Percentiles rank a stretch among this genome's conserved stretches.
Conservation (phyloP, 2,329 filamentous ascomycete genomes). For the Calonectria hawksworthii region DNA sequence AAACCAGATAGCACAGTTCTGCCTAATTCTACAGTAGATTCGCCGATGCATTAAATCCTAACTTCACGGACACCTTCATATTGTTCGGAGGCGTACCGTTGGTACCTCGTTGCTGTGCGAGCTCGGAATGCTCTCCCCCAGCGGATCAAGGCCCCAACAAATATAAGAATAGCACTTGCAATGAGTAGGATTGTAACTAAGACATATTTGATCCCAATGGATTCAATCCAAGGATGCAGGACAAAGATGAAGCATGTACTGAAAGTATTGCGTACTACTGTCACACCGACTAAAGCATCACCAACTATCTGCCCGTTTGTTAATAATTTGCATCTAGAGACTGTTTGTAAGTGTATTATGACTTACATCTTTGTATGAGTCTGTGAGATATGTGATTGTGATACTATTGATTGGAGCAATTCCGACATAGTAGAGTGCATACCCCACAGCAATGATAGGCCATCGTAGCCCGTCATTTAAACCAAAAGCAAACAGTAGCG, state of each 20-base stretch:
- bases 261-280: constrained; percentile 40
- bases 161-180: not conserved
- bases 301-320: constrained; percentile 39
- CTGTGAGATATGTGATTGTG: constrained; percentile 50
- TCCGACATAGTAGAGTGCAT: constrained; percentile 53
- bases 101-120: too few relatives aligned
- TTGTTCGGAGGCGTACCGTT: too few relatives aligned
- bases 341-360: not conserved
- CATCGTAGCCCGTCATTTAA: constrained; percentile 53
- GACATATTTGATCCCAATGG: constrained; percentile 36
- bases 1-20: too few relatives aligned
- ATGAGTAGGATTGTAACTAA: not conserved
- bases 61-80: too few relatives aligned
- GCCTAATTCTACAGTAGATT: too few relatives aligned
- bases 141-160: not conserved
- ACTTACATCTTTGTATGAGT: constrained; percentile 53
- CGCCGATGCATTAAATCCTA: too few relatives aligned
- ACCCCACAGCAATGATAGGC: constrained; percentile 53
- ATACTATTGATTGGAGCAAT: constrained; percentile 52
- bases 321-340: not conserved
- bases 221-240: constrained; percentile 39
- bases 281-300: constrained; percentile 41
- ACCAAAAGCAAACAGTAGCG: constrained; percentile 53
- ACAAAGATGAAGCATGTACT: constrained; percentile 40
- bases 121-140: too few relatives aligned